Evolutionary conservation across 371 early-diverging fungal genomes (phyloP).

Genomic region (Syncephalastrum racemosum): DNA sequence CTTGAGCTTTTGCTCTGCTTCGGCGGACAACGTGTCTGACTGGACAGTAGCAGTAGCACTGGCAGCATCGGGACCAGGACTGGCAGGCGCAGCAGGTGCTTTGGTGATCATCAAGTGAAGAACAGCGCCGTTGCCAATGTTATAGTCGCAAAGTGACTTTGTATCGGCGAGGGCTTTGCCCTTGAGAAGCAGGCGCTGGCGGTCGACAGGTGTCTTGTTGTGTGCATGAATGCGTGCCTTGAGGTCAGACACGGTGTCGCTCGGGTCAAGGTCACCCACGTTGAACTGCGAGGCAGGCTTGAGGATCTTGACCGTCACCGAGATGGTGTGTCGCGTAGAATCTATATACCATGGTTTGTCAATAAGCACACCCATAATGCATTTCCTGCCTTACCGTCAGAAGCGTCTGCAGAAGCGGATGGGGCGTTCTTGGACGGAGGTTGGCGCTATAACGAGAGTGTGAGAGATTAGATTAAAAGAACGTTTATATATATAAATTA

Average conservation of each 20-base stretch:
- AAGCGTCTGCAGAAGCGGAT: no score
- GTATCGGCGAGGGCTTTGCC: conserved; percentile 63
- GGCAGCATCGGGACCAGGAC: conserved; percentile 11
- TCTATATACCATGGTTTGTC: no score
- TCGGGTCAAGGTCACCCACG: conserved; percentile 22
- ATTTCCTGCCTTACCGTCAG: no score
- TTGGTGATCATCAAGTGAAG: conserved; percentile 58
- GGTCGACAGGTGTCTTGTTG: conserved; percentile 29
- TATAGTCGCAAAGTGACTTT: conserved; percentile 53
- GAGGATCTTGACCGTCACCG: conserved; percentile 40
- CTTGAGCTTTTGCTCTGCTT: conserved; percentile 28
- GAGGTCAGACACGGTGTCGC: conserved; percentile 37
- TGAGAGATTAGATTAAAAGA: no score
- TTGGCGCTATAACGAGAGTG: not conserved
- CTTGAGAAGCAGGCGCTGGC: conserved; percentile 61
- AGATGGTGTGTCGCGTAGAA: conserved; percentile 10
- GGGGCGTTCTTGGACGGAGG: not conserved
- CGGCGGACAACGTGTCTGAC: conserved; percentile 13
- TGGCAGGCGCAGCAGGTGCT: conserved; percentile 30
- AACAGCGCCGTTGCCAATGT: conserved; percentile 37
- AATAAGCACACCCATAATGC: no score
- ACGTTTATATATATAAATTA: no score
- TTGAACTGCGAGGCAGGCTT: conserved; percentile 47
- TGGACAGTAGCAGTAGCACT: no score
- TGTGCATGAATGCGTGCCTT: conserved; percentile 50